These are phyloP conservation scores for Fusarium citri DNA, from an alignment of 2,329 filamentous ascomycete species.

Conservation along the genomic window DNA sequence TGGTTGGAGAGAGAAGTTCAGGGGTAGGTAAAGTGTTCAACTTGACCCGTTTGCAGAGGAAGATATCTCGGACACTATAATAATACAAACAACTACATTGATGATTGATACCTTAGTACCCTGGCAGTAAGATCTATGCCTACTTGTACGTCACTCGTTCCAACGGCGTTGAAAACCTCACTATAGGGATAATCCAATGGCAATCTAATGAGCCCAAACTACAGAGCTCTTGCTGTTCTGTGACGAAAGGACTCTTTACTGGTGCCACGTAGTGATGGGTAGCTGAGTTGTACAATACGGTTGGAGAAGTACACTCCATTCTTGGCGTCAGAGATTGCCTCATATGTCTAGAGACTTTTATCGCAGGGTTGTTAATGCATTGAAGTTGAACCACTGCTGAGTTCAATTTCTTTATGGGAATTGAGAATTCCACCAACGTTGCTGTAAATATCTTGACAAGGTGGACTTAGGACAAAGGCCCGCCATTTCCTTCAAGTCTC, in stretches of 20 bases:
- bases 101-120: neutral
- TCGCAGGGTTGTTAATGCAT: neutral
- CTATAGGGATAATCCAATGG: neutral
- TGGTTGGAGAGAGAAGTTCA: slow-evolving; percentile 73
- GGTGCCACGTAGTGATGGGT: slow-evolving; percentile 27
- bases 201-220: neutral
- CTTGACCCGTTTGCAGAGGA: neutral
- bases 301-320: neutral
- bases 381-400: neutral
- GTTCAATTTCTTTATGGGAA: neutral
- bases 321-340: neutral
- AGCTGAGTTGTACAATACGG: neutral
- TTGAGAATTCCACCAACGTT: neutral
- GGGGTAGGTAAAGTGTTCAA: slow-evolving; percentile 59
- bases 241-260: neutral
- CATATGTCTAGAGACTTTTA: neutral
- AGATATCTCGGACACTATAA: neutral
- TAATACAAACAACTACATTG: neutral
- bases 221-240: neutral
- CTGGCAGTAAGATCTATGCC: neutral
- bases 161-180: neutral
- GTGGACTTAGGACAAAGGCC: neutral
- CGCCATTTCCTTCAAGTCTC: neutral
- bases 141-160: neutral
- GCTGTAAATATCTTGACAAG: neutral